phyloP scores from a whole-genome alignment of 805 yeast species.

The Nakazawaea siamensis region DNA sequence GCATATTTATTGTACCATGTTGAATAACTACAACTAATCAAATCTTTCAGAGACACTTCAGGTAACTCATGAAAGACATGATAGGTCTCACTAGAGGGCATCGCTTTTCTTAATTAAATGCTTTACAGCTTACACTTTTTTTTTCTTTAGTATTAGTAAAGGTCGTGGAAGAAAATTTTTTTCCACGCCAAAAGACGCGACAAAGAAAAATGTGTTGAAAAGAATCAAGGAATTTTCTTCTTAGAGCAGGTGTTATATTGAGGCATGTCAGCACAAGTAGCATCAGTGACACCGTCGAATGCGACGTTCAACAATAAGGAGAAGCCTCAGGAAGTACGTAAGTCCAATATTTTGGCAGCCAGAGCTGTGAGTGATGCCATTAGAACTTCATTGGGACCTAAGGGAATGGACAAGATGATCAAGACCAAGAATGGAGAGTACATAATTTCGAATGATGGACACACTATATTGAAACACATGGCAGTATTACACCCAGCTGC shows the following conservation, averaged over 20 bases:
- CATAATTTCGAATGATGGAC: slow-evolving; percentile 96
- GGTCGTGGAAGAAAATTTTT: neutral
- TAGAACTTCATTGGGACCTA: slow-evolving; percentile 93
- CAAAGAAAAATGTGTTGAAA: too few species aligned
- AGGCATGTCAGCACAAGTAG: slow-evolving; percentile 3
- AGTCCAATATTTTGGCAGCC: slow-evolving; percentile 84
- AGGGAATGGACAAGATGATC: slow-evolving; percentile 99
- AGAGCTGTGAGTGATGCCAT: slow-evolving; percentile 94
- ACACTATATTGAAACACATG: slow-evolving; percentile 94
- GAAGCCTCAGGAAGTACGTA: slow-evolving; percentile 91
- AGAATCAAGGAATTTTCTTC: neutral
- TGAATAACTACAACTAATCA: slow-evolving; percentile 46
- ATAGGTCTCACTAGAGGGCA: slow-evolving; percentile 3
- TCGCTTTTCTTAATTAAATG: too few species aligned
- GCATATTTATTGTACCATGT: slow-evolving; percentile 51
- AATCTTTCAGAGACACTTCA: slow-evolving; percentile 26
- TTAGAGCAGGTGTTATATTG: neutral
- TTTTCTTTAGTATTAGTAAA: too few species aligned
- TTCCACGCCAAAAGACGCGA: neutral
- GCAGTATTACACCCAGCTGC: slow-evolving; percentile 99
- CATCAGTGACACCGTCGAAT: slow-evolving; percentile 49
- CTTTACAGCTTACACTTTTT: neutral
- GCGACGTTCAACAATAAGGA: slow-evolving; percentile 90
- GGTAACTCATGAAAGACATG: slow-evolving; percentile 10
- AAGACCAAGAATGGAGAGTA: slow-evolving; percentile 89